Percentiles rank a stretch among this genome's conserved stretches.
These are phyloP conservation scores for Blepharisma stoltei DNA, from an alignment of 73 alveolate genomes.

Conservation along the genomic window DNA sequence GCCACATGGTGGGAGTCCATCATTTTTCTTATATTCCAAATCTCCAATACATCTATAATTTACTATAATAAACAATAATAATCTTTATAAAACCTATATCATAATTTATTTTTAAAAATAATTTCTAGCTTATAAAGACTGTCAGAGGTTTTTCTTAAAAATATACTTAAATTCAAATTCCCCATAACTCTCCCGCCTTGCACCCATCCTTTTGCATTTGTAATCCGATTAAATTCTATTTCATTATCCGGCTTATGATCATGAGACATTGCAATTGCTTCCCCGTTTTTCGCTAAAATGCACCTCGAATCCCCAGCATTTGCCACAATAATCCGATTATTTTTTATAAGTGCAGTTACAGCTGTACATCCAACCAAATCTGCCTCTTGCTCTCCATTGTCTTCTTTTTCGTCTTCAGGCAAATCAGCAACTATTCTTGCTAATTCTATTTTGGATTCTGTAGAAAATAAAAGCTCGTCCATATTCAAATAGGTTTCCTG, in stretches of 20 bases:
- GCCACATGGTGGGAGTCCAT: conserved; percentile 58
- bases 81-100: too few relatives aligned
- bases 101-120: too few relatives aligned
- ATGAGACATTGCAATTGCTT: conserved; percentile 66
- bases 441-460: conserved; percentile 68
- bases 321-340: conserved; percentile 63
- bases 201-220: conserved; percentile 67
- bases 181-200: conserved; percentile 59
- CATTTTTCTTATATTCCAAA: conserved; percentile 63
- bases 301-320: conserved; percentile 92
- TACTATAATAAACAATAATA: too few relatives aligned
- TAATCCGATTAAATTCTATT: conserved; percentile 70
- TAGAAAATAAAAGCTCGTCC: conserved; percentile 75
- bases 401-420: not conserved
- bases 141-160: too few relatives aligned
- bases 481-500: conserved; percentile 72
- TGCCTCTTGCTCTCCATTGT: conserved; percentile 47
- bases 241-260: conserved; percentile 86
- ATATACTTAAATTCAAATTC: conserved; percentile 46
- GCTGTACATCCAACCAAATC: conserved; percentile 60
- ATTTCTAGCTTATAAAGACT: too few relatives aligned
- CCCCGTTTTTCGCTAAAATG: conserved; percentile 62
- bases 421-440: not conserved
- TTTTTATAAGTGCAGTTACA: conserved; percentile 63
- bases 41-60: conserved; percentile 89